Base-by-base conservation (phyloP, 192 early-diverging fungal genomes). In the Thamnidium elegans region DNA sequence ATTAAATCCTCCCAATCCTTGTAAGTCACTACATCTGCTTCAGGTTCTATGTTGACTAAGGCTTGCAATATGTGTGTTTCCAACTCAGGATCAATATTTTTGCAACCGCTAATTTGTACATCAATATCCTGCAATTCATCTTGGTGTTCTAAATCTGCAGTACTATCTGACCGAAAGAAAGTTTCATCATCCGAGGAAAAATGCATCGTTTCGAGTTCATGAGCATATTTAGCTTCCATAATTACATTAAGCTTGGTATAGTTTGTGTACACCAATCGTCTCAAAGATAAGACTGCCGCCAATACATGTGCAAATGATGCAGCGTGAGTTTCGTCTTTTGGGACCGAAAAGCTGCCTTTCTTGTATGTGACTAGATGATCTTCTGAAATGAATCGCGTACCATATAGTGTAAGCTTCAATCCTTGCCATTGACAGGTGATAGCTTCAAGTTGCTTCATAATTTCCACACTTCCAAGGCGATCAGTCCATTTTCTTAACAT, bases 371-470 rank as follows among this genome's bases (percentile, higher is more conserved):
- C 21, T 23, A 23, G 3, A 7, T 53, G 26, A 30, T 53, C 26
- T 30, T 53, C 26, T 7, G 51, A 53, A 53, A 53, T 31, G 7
- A 9, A 53, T 53, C 51, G 4, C 4, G 26, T 30, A 23, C 0
- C 51, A 53, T 30, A 53, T 53, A 30, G 1, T 30, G 7, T 30
- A 7, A 21, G 51, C 23, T 53, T 8, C 13, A 13, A 30, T 30
- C 7, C 23, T 53, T 53, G 21, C 55, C 55, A 56, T 34, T 56
- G 55, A 20, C 34, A 56, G 1, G 55, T 56, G 11, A 56, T 56
- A 17, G 11, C 55, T 42, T 56, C 55, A 39, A 39, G 14, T 19
- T 32, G 31, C 17, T 56, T 39, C 36, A 20, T 20, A 34, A 34
- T 17, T 11, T 39, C 17, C 15, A 42, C 55, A 56, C 34, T 42